Conservation (phyloP, 495 filamentous ascomycete species). For the Penicillium maclennaniae region DNA sequence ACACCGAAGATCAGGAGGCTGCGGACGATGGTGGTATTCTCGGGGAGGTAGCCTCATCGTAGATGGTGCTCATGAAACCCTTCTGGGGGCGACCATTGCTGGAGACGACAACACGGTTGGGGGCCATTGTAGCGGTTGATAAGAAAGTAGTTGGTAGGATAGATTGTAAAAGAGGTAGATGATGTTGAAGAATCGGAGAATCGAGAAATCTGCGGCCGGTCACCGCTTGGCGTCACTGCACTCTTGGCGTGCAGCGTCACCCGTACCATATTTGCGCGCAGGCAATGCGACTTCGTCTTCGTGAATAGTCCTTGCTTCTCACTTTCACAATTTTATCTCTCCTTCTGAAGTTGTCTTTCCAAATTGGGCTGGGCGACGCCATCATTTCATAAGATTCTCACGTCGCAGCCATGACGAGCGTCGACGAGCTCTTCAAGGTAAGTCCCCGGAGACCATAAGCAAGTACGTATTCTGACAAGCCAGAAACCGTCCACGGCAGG, state of each 20-base stretch:
- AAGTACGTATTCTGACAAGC: slow-evolving; percentile 14
- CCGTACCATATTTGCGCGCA: slow-evolving; percentile 37
- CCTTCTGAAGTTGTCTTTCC: neutral
- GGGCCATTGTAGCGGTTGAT: slow-evolving; percentile 33
- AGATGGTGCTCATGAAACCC: slow-evolving; percentile 49
- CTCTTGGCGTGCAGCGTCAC: slow-evolving; percentile 27
- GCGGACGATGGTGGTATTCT: slow-evolving; percentile 72
- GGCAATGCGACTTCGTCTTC: slow-evolving; percentile 10
- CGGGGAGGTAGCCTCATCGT: slow-evolving; percentile 63
- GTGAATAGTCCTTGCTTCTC: neutral
- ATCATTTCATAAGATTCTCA: neutral
- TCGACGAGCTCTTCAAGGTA: slow-evolving; percentile 86
- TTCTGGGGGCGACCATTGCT: slow-evolving; percentile 37
- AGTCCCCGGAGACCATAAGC: neutral
- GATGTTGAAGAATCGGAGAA: slow-evolving; percentile 16
- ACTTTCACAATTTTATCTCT: neutral
- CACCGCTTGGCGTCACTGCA: slow-evolving; percentile 41
- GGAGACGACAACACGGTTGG: slow-evolving; percentile 39
- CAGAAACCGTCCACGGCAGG: slow-evolving; percentile 44
- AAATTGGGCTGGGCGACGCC: neutral
- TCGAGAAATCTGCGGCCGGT: slow-evolving; percentile 43
- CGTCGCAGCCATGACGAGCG: slow-evolving; percentile 59
- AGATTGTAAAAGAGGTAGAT: slow-evolving; percentile 5
- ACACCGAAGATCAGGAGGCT: slow-evolving; percentile 72
- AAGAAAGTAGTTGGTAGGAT: slow-evolving; percentile 1